Percentiles rank a stretch among this genome's conserved stretches.
Evolutionary conservation across 306 rosid species (phyloP).

Genomic region (Fragaria iinumae): DNA sequence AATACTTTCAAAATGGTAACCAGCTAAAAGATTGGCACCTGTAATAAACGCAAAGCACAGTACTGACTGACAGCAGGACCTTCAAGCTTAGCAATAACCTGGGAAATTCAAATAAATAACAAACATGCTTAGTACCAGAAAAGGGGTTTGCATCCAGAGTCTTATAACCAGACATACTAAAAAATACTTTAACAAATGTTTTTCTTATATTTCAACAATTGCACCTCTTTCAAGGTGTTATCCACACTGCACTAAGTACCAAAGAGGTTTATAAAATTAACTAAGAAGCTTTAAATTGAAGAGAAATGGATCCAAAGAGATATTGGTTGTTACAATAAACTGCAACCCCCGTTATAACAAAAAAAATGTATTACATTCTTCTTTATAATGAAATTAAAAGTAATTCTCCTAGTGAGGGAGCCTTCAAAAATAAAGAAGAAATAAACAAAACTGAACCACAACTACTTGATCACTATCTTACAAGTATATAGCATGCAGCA

Average conservation of each 20-base stretch:
- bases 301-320: not conserved
- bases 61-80: conserved; percentile 98
- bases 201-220: not conserved
- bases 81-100: conserved; percentile 99
- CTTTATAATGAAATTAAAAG: not conserved
- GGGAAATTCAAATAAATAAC: conserved; percentile 31
- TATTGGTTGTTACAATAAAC: conserved; percentile 10
- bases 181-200: not conserved
- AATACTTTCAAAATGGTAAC: conserved; percentile 1
- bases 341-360: not conserved
- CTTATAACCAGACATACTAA: not conserved
- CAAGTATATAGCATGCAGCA: conserved; percentile 97
- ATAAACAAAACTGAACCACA: conserved; percentile 16
- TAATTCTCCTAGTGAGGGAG: not conserved
- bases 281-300: not conserved
- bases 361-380: not conserved
- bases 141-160: not conserved
- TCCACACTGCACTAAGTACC: not conserved
- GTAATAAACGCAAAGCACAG: conserved; percentile 84
- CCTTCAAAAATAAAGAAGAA: conserved; percentile 8
- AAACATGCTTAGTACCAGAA: not conserved
- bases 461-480: conserved; percentile 35
- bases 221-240: not conserved
- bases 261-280: not conserved
- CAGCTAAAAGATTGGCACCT: conserved; percentile 41